Conservation (phyloP, 1,139 yeast species). For the Yamadazyma dushanensis region DNA sequence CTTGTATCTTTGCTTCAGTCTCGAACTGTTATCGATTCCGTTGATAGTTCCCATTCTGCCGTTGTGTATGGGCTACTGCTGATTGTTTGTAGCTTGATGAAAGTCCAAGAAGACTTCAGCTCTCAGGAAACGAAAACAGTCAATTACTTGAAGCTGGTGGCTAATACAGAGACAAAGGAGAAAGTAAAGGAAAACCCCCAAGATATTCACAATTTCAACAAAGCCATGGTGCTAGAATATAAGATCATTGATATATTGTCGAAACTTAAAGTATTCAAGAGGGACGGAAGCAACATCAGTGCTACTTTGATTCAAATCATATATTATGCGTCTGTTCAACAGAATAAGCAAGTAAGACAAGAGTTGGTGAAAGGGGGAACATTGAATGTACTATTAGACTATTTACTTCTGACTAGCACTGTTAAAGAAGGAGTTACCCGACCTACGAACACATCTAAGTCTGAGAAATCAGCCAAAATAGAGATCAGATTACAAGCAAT, state of each 20-base stretch:
- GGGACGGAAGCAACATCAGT: conserved; percentile 8
- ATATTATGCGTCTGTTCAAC: conserved; percentile 27
- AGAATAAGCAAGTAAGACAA: conserved; percentile 26
- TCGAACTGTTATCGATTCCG: conserved; percentile 6
- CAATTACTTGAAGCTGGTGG: conserved; percentile 34
- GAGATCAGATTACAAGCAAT: conserved; percentile 30
- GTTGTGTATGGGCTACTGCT: conserved; percentile 38
- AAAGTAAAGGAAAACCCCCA: conserved; percentile 24
- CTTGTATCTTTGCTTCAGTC: conserved; percentile 16
- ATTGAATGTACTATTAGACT: conserved; percentile 36
- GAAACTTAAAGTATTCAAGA: conserved; percentile 22
- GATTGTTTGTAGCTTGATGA: conserved; percentile 38
- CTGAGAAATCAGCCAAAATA: conserved; percentile 10
- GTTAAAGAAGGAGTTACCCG: conserved; percentile 21
- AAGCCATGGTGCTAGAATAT: conserved; percentile 26
- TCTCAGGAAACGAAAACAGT: conserved; percentile 20
- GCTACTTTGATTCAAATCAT: conserved; percentile 25
- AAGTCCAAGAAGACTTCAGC: conserved; percentile 20
- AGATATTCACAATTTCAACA: conserved; percentile 32
- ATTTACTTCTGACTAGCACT: conserved; percentile 33
- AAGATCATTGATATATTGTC: conserved; percentile 28
- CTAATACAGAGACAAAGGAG: conserved; percentile 24
- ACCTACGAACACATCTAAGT: conserved; percentile 17
- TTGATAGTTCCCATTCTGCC: conserved; percentile 15
- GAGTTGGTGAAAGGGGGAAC: conserved; percentile 50